Percentiles rank a stretch among this genome's conserved stretches.
Conservation (phyloP, 371 early-diverging fungal species). For the Mucor plumbeus region DNA sequence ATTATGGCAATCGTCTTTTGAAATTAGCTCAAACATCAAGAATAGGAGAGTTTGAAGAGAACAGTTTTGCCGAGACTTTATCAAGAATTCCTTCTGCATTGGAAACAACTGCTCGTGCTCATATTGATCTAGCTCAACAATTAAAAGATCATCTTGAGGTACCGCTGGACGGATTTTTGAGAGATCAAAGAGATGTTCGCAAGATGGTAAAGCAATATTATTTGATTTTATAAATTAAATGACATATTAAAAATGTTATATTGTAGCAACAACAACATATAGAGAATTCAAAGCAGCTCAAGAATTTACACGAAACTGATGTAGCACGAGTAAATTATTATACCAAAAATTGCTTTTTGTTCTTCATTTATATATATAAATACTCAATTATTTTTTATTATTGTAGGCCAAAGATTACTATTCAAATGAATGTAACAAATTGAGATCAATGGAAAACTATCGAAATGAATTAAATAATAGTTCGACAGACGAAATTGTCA, state of each 20-base stretch:
- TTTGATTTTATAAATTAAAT: neutral
- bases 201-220: constrained; percentile 30
- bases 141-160: constrained; percentile 44
- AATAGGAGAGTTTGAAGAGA: constrained; percentile 45
- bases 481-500: neutral
- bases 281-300: constrained; percentile 48
- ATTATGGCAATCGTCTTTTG: constrained; percentile 43
- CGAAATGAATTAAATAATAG: neutral
- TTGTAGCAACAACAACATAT: constrained; percentile 48
- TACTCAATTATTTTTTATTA: too few species aligned
- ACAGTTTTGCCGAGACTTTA: constrained; percentile 47
- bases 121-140: constrained; percentile 53
- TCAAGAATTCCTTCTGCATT: constrained; percentile 46
- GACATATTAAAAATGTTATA: neutral
- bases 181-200: constrained; percentile 45
- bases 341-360: constrained; percentile 1
- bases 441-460: constrained; percentile 20
- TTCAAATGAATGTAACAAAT: constrained; percentile 23
- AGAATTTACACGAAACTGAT: constrained; percentile 44
- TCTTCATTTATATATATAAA: too few species aligned
- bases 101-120: constrained; percentile 54
- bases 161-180: constrained; percentile 44
- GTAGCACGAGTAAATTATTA: constrained; percentile 41
- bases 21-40: constrained; percentile 36
- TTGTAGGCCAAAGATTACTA: constrained; percentile 37